phyloP scores from a whole-genome alignment of 768 basidiomycete species.

The Crucibulum laeve region DNA sequence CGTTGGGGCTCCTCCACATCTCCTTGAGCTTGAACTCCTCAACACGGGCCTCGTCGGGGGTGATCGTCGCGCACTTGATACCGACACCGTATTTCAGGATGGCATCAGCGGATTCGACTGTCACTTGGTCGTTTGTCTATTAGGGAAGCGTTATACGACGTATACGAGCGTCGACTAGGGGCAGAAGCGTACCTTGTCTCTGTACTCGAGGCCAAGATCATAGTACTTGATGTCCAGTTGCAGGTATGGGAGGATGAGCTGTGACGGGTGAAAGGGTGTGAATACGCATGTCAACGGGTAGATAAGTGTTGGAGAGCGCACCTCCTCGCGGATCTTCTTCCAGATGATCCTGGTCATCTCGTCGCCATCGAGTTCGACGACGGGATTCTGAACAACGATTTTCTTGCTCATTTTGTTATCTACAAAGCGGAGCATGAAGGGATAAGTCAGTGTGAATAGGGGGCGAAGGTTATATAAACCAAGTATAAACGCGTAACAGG shows the following conservation, averaged over 20 bases:
- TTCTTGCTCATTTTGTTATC: slow-evolving; percentile 34
- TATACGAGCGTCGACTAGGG: background rate
- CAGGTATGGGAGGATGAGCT: slow-evolving; percentile 95
- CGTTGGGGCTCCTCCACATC: slow-evolving; percentile 98
- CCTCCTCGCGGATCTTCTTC: slow-evolving; percentile 97
- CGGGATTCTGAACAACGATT: slow-evolving; percentile 82
- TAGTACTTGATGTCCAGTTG: slow-evolving; percentile 97
- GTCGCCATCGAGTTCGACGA: slow-evolving; percentile 95
- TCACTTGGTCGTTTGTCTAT: slow-evolving; percentile 92
- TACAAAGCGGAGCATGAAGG: no score
- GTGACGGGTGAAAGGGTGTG: slow-evolving; percentile 4
- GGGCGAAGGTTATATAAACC: background rate
- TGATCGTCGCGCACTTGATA: slow-evolving; percentile 99
- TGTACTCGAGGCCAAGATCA: slow-evolving; percentile 92
- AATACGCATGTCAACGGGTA: background rate
- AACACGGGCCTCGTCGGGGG: slow-evolving; percentile 94
- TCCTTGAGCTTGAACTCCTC: slow-evolving; percentile 97
- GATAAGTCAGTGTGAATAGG: background rate
- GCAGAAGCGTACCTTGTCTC: slow-evolving; percentile 63
- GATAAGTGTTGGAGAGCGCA: slow-evolving; percentile 26
- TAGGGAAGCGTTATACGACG: background rate
- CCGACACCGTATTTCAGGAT: slow-evolving; percentile 94
- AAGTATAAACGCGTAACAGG: background rate
- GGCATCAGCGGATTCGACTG: slow-evolving; percentile 90
- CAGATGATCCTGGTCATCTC: slow-evolving; percentile 99